Base-by-base conservation (phyloP, 1,284 basidiomycete genomes). In the Trichosporon ovoides region DNA sequence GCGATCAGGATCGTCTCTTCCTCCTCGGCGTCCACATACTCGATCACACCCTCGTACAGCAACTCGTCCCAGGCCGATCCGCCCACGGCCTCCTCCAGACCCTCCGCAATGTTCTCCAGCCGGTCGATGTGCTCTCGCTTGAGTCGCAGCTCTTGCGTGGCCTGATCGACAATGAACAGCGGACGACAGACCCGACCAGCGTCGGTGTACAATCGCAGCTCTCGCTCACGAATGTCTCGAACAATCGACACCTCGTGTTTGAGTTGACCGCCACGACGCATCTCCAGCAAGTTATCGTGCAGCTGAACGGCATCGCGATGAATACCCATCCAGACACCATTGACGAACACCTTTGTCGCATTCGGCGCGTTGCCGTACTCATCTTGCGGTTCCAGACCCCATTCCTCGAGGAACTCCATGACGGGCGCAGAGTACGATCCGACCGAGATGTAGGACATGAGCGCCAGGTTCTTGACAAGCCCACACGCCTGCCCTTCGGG, bases 261-360 rank as follows among this genome's bases (percentile, higher is more conserved):
- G 74, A 99, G 94, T 76, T 98, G 94, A 66, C 96, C 92, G 74
- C 91, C 93, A 66, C 96, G 82, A 63, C 96, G 85, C 64, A 98
- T 83, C 68, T 89, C 88, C 75, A 94, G 88, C 72, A 99, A 85
- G 20, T 94, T 97, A 72, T 88, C 88, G 64, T 98, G 91, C 55
- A 99, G 82, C 67, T 91, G 89, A 50, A 87, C 87, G 16, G 95
- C 91, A 68, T 98, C 90, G 59, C 93, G 89, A 78, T 98, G 94
- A n/a, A 98, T 91, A 65, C 96, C 96, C 84, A 97, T 92, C 96
- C 96, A 98, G 11, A 98, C 93, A 72, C 96, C 96, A 70, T 99
- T 99, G 64, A 99, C 91, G 77, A 99, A 98, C 37, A 99, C 91
- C 79, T 98, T 98, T 35, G 95, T 98, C 59, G 87, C 90, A 13